Conservation (phyloP, 2,329 filamentous ascomycete species). For the Sordariomycetes sp. region DNA sequence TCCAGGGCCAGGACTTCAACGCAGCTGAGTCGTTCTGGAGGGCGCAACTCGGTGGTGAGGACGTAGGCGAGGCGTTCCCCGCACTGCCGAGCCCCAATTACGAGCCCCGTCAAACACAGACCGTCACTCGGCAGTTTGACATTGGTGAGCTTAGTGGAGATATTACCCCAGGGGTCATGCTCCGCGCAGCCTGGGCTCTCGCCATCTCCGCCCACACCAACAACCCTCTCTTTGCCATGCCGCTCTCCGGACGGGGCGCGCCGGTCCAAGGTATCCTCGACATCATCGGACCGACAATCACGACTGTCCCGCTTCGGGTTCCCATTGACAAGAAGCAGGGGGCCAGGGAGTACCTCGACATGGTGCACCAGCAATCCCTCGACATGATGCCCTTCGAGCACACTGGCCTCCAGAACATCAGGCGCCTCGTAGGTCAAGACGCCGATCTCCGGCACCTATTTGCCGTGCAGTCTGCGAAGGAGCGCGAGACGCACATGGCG, state of each 20-base stretch:
- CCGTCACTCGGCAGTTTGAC: conserved; percentile 30
- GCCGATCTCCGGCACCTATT: neutral
- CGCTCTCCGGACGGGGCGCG: conserved; percentile 12
- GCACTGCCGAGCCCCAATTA: conserved; percentile 27
- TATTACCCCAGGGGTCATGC: conserved; percentile 27
- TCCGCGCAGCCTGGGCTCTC: conserved; percentile 16
- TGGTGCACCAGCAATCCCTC: conserved; percentile 10
- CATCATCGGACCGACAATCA: conserved; percentile 14
- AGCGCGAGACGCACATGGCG: neutral
- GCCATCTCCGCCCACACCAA: conserved; percentile 21
- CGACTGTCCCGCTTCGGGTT: conserved; percentile 13
- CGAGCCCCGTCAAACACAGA: conserved; percentile 17
- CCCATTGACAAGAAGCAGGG: conserved; percentile 12
- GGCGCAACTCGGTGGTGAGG: conserved; percentile 27
- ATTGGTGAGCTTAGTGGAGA: conserved; percentile 34
- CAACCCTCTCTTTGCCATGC: conserved; percentile 17
- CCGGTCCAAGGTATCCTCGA: conserved; percentile 11
- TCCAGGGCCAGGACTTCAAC: neutral
- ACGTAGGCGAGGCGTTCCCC: conserved; percentile 28
- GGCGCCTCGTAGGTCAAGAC: neutral
- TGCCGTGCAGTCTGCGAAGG: neutral
- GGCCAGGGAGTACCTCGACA: conserved; percentile 8
- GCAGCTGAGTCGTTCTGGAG: conserved; percentile 30
- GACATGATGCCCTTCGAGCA: conserved; percentile 12
- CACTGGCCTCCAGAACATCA: conserved; percentile 15